Conservation (phyloP, 306 rosid species). For the Fagus sylvatica region DNA sequence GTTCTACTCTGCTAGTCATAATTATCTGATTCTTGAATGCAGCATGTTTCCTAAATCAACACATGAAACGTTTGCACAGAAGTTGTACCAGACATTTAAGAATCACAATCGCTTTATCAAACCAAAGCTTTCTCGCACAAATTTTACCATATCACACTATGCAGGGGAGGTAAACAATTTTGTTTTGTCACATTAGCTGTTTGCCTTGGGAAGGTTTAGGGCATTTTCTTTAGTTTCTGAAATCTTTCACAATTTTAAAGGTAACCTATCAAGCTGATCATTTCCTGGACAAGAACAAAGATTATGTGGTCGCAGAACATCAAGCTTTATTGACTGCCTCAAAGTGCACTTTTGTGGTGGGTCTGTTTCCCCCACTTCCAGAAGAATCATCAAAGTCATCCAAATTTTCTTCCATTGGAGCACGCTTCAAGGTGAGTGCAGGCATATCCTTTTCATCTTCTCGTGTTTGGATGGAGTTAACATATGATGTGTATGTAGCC, state of each 20-base stretch:
- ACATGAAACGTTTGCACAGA: constrained; percentile 97
- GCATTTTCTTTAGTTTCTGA: background rate
- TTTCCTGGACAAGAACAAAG: constrained; percentile 97
- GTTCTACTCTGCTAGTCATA: constrained; percentile 37
- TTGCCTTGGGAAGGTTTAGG: background rate
- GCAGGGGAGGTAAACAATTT: constrained; percentile 85
- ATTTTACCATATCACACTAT: constrained; percentile 85
- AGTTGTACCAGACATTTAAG: constrained; percentile 91
- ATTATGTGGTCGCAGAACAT: constrained; percentile 96
- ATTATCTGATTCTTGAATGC: constrained; percentile 39
- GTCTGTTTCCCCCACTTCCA: constrained; percentile 80
- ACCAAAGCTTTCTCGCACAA: constrained; percentile 96
- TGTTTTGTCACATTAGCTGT: constrained; percentile 12
- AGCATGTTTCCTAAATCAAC: constrained; percentile 99
- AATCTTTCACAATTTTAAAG: constrained; percentile 41
- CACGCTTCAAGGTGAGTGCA: constrained; percentile 72
- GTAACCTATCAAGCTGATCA: constrained; percentile 88
- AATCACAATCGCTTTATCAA: constrained; percentile 92
- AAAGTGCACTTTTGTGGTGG: constrained; percentile 78
- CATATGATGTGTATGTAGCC: background rate
- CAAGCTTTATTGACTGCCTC: constrained; percentile 86
- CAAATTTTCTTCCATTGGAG: constrained; percentile 93
- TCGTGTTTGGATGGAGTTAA: constrained; percentile 4
- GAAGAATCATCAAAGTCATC: constrained; percentile 91
- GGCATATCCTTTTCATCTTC: constrained; percentile 12